Base-by-base conservation (phyloP, 352 stramenopile species). In the Phytophthora sansomeana region DNA sequence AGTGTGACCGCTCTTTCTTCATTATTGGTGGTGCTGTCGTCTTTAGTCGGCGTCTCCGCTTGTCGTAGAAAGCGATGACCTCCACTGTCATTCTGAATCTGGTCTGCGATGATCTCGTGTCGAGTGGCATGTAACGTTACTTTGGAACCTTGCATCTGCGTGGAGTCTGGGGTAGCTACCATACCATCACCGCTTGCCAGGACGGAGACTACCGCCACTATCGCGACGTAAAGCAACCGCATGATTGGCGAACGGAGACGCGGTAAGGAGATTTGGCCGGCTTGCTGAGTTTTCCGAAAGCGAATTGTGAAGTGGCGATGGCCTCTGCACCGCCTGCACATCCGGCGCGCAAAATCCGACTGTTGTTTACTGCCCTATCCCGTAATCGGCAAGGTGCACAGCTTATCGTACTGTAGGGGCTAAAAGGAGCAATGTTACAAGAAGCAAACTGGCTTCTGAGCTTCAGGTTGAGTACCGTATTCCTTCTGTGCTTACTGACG, bases 1-100 rank as follows among this genome's bases (percentile, higher is more conserved):
- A 59, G 49, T 10, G 21, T 39, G 14, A 60, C 6, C 29, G 28
- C 32, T 52, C 58, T 47, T n/a, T 60, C 39, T 54, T 64, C 57
- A 26, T 35, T 39, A 16, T 4, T 38, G 32, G 32, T 38, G 13
- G 7, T 13, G 10, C 16, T 38, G 32, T 38, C 32, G 9, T 38
- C 32, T 38, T 38, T 38, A 38, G 32, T 16, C 32, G 32, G 32
- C 7, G 32, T 13, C n/a, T n/a, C n/a, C n/a, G n/a, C n/a, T n/a
- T n/a, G n/a, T n/a, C n/a, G n/a, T n/a, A n/a, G n/a, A n/a, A n/a
- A n/a, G n/a, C n/a, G n/a, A n/a, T n/a, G n/a, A 35, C 53, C 36
- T 11, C 51, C 53, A 51, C 53, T 60, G 32, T 16, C 7, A 38
- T 13, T 9, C 32, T 36, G 32, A 11, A 14, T 36, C 7, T 4